These are phyloP conservation scores for Chalara sp. DNA, from an alignment of 2,329 filamentous ascomycete genomes.

Conservation along the genomic window DNA sequence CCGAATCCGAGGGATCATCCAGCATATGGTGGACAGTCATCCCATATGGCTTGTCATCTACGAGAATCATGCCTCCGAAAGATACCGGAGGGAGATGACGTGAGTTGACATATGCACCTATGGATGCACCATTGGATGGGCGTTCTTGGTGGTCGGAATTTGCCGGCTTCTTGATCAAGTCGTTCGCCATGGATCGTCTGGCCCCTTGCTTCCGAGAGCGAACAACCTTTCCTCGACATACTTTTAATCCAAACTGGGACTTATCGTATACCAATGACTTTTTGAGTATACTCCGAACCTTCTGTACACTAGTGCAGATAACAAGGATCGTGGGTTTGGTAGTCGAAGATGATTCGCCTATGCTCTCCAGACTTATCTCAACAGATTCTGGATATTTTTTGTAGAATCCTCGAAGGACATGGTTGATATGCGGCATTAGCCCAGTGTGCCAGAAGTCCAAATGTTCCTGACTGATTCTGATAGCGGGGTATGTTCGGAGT, in stretches of 20 bases:
- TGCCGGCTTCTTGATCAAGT: conserved; percentile 38
- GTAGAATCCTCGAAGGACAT: conserved; percentile 63
- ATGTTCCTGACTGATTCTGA: conserved; percentile 50
- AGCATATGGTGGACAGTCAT: conserved; percentile 98
- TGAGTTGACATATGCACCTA: conserved; percentile 81
- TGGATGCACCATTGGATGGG: conserved; percentile 82
- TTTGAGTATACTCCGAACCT: conserved; percentile 65
- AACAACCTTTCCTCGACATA: conserved; percentile 62
- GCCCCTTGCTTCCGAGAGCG: conserved; percentile 45
- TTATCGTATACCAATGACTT: conserved; percentile 64
- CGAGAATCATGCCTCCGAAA: conserved; percentile 78
- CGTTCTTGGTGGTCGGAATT: conserved; percentile 75
- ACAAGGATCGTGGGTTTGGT: conserved; percentile 69
- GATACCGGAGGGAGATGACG: conserved; percentile 86
- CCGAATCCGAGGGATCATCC: conserved; percentile 49
- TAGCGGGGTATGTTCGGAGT: conserved; percentile 52
- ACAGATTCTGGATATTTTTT: conserved; percentile 69
- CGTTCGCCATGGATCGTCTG: conserved; percentile 34
- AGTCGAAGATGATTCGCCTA: conserved; percentile 60
- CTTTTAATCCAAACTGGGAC: conserved; percentile 58
- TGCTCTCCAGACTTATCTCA: conserved; percentile 69
- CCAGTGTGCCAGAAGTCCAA: conserved; percentile 66
- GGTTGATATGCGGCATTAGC: conserved; percentile 67
- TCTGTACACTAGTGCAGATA: conserved; percentile 67
- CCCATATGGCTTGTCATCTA: conserved; percentile 79